Evolutionary conservation across 345 rosid species (phyloP), one percentile per base, ranked within the genome.

Genomic region (Ricinus communis): DNA sequence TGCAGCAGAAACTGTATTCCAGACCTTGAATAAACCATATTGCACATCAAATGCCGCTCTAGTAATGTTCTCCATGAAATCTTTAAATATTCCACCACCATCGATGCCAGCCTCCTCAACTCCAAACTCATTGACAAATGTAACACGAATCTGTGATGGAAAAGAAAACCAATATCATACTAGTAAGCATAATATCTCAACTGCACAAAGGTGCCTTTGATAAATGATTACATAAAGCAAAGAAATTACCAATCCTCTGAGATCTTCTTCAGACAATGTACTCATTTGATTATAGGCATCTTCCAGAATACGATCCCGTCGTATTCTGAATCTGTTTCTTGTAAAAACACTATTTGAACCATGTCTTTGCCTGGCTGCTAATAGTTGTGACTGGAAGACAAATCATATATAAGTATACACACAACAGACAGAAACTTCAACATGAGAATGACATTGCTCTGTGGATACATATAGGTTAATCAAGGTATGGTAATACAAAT

Each of bases 61-160:
- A 56, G 96, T 87, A 65, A 95, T 95, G 74, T 95, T 95, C 77
- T 95, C 98, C 99, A 95, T 93, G 76, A 95, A 95, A 86, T 95
- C 99, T 86, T 95, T 95, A 83, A 95, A 95, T 81, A 95, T 95
- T 62, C 98, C 99, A 76, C 98, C 99, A 67, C 99, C 99, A 82
- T 95, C 99, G 72, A 95, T 93, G 63, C 99, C 99, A 85, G 99
- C 99, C 84, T 95, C 99, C 87, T 95, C 99, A 64, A 89, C 99
- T 79, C 99, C 99, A 74, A 90, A 87, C 83, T 95, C 99, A 76
- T 95, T 95, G 70, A 95, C 90, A 65, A 90, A 95, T 74, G 94
- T 72, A 66, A 95, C 98, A 12, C 99, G 99, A 77, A 95, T 93
- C 99, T 95, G 86, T 79, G 45, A 38, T 76, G 47, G 25, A 76